A percentile compares a stretch with the other conserved stretches of the same genome.
These are phyloP conservation scores for Crotalaria pallida DNA, from an alignment of 306 rosid genomes.

Conservation along the genomic window DNA sequence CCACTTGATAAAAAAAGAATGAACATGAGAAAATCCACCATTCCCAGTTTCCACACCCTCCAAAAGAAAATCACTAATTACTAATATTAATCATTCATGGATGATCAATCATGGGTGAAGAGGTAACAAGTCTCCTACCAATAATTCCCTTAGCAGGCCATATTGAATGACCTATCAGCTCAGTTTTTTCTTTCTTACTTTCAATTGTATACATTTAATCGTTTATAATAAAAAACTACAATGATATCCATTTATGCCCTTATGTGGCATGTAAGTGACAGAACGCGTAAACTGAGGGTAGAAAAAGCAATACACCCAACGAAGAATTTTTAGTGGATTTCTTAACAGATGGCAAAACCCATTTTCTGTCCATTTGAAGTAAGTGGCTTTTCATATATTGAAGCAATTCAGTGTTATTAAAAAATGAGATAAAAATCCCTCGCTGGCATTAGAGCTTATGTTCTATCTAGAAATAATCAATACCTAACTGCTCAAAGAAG, in stretches of 20 bases:
- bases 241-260: background rate
- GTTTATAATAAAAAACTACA: background rate
- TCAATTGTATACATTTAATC: background rate
- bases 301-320: background rate
- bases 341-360: background rate
- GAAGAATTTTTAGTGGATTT: background rate
- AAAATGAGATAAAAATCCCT: background rate
- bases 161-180: background rate
- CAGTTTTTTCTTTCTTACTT: background rate
- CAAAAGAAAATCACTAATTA: background rate
- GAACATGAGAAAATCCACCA: too few relatives aligned
- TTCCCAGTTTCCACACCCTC: background rate
- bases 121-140: slow-evolving; percentile 8
- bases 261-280: background rate
- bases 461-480: background rate
- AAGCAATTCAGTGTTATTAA: background rate
- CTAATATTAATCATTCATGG: too few relatives aligned
- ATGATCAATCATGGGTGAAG: background rate
- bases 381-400: background rate
- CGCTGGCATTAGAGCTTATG: background rate
- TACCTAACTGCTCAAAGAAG: background rate
- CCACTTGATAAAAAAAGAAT: too few relatives aligned
- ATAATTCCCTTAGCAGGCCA: background rate
- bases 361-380: background rate
- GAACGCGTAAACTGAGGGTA: background rate